Conservation (phyloP, 1,284 basidiomycete genomes). For the Fomes fomentarius region DNA sequence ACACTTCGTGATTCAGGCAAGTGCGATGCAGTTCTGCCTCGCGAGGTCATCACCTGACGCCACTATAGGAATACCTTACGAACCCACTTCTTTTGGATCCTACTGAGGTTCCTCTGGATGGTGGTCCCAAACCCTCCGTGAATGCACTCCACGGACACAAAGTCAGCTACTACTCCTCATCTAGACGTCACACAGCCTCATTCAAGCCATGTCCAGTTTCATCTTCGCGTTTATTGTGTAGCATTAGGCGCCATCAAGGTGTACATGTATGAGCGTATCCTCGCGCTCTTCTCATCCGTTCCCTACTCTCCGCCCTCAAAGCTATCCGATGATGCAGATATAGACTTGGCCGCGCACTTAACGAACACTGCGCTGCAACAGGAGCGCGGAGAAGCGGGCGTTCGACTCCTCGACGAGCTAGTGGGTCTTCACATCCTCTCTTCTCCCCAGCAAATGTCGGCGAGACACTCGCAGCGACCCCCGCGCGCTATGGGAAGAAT, state of each 20-base stretch:
- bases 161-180: slow-evolving; percentile 46
- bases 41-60: not conserved
- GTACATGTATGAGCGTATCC: slow-evolving; percentile 81
- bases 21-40: not conserved
- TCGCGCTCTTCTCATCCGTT: slow-evolving; percentile 83
- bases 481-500: slow-evolving; percentile 24
- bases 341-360: slow-evolving; percentile 82
- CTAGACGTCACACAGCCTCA: slow-evolving; percentile 14
- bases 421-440: slow-evolving; percentile 63
- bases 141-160: slow-evolving; percentile 60
- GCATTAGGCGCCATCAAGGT: slow-evolving; percentile 80
- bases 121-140: slow-evolving; percentile 23
- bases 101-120: slow-evolving; percentile 41
- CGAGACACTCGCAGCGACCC: slow-evolving; percentile 16
- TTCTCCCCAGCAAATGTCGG: not conserved
- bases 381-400: slow-evolving; percentile 64
- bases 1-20: slow-evolving; percentile 96
- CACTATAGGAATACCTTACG: slow-evolving; percentile 77
- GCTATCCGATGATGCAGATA: slow-evolving; percentile 28
- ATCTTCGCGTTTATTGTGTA: slow-evolving; percentile 92
- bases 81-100: slow-evolving; percentile 82
- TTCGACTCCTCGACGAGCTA: slow-evolving; percentile 80
- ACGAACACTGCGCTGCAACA: slow-evolving; percentile 96
- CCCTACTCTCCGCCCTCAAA: slow-evolving; percentile 53
- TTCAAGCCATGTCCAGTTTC: slow-evolving; percentile 64